A percentile compares a stretch with the other conserved stretches of the same genome.
Evolutionary conservation across 2,329 filamentous ascomycete species (phyloP).

Genomic region (Tolypocladium nubicola): DNA sequence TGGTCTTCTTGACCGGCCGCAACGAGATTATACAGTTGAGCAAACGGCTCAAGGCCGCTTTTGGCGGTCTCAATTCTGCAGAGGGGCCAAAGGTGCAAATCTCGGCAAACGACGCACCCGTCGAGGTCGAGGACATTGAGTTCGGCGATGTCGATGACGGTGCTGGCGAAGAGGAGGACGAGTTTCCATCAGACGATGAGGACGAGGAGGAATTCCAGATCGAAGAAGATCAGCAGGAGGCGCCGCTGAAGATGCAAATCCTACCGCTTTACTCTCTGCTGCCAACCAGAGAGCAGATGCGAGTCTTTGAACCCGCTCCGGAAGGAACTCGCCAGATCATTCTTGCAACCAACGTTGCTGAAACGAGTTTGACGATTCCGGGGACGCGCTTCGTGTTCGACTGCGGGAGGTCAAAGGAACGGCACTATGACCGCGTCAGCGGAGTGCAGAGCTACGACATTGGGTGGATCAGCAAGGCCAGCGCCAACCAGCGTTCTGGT

Average conservation of each 20-base stretch:
- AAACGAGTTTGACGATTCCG: slow-evolving; percentile 94
- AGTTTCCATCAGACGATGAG: slow-evolving; percentile 45
- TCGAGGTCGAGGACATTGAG: slow-evolving; percentile 82
- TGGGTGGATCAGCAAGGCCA: slow-evolving; percentile 95
- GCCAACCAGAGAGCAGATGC: slow-evolving; percentile 80
- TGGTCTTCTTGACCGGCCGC: slow-evolving; percentile 90
- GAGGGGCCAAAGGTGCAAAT: slow-evolving; percentile 61
- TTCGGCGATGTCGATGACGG: slow-evolving; percentile 62
- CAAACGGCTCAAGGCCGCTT: slow-evolving; percentile 61
- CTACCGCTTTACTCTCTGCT: slow-evolving; percentile 91
- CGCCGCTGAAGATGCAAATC: slow-evolving; percentile 68
- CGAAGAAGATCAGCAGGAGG: slow-evolving; percentile 46
- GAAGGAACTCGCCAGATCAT: slow-evolving; percentile 78
- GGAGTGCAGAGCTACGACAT: slow-evolving; percentile 94
- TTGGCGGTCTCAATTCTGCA: slow-evolving; percentile 46
- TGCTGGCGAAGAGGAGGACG: slow-evolving; percentile 45
- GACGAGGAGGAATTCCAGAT: slow-evolving; percentile 58
- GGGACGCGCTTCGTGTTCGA: slow-evolving; percentile 95
- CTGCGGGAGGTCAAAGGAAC: slow-evolving; percentile 84
- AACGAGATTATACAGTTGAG: slow-evolving; percentile 82
- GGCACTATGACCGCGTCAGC: slow-evolving; percentile 75
- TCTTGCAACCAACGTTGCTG: slow-evolving; percentile 89
- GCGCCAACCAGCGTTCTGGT: slow-evolving; percentile 81
- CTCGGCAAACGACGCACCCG: slow-evolving; percentile 63
- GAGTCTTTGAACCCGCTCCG: slow-evolving; percentile 77